Evolutionary conservation across 2,329 filamentous ascomycete genomes (phyloP), one percentile per base, ranked within the genome.

Genomic region (Diaporthe sp.): DNA sequence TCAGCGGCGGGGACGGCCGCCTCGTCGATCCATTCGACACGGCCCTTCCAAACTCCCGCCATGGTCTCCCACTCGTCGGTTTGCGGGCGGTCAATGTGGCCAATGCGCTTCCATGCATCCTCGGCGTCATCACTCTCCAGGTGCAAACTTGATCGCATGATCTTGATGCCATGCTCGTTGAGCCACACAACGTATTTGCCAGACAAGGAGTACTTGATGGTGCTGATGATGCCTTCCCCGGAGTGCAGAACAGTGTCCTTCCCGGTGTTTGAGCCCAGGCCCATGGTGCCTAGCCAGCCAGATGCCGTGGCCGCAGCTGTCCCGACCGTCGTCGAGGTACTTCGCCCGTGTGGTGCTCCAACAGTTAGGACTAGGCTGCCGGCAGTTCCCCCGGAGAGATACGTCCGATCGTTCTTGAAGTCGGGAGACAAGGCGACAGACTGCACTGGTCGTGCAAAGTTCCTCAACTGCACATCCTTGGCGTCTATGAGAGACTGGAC

Each of bases 91-190:
- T 98, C 95, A 76, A 98, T 93, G 82, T 98, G 96, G 34, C 95
- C 96, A 77, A 99, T 95, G 13, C 96, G 91, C 83, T 97, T 98
- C 97, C 97, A 99, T 3, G 96, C 95, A 78, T 94, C 92, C 22
- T 98, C 96, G 2, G 89, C 86, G 80, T 98, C 94, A 17, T 89
- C 89, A 77, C 88, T 92, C 8, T 97, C 95, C 7, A 98, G 88
- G 79, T 96, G 92, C 28, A 97, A 82, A 82, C 97, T 95, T 6
- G 95, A 95, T 51, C 97, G 92, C 96, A 98, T 98, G 76, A 99
- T 97, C 83, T 98, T 98, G 82, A 98, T 97, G 5, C 97, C 97
- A 80, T 97, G 94, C 84, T 99, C 97, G 81, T 98, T 99, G 55
- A 98, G 89, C 97, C 97, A 99, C 0, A 93, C 94, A 1, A 98